These are phyloP conservation scores for Sutorius australiensis DNA, from an alignment of 768 basidiomycete genomes.

Conservation along the genomic window DNA sequence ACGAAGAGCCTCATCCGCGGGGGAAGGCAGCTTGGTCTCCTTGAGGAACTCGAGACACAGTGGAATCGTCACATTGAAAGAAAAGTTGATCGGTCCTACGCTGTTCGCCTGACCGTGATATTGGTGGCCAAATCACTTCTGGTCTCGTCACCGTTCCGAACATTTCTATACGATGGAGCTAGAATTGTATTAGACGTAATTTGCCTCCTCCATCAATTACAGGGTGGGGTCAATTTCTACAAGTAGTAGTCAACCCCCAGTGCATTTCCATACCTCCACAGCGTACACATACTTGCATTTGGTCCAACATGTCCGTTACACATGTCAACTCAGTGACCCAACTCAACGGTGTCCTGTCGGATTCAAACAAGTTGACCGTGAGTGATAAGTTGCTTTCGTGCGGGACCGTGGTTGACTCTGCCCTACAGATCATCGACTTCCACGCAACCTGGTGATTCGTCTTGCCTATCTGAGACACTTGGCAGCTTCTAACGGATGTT, in stretches of 20 bases:
- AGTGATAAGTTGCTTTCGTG: conserved; percentile 8
- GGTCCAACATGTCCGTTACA: conserved; percentile 50
- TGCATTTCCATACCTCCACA: not conserved
- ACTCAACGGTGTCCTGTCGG: conserved; percentile 54
- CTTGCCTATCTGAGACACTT: conserved; percentile 1
- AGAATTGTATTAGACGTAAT: too few species aligned
- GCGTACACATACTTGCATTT: not conserved
- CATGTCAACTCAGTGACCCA: conserved; percentile 62
- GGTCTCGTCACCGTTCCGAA: too few species aligned
- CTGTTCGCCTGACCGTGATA: not conserved
- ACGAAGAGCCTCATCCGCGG: conserved; percentile 47
- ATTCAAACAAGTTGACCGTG: conserved; percentile 65
- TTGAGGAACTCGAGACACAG: not conserved
- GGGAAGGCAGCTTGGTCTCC: conserved; percentile 30
- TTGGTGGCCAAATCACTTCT: too few species aligned
- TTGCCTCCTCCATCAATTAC: too few species aligned
- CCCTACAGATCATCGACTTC: conserved; percentile 73
- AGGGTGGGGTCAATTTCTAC: conserved; percentile 5
- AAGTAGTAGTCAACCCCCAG: not conserved
- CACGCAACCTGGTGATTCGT: conserved; percentile 70
- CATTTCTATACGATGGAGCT: too few species aligned
- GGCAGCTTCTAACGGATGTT: conserved; percentile 6
- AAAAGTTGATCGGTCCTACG: not conserved
- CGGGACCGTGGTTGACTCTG: not conserved
- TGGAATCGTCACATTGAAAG: not conserved